phyloP scores from a whole-genome alignment of 495 filamentous ascomycete species.

The Podospora conica region DNA sequence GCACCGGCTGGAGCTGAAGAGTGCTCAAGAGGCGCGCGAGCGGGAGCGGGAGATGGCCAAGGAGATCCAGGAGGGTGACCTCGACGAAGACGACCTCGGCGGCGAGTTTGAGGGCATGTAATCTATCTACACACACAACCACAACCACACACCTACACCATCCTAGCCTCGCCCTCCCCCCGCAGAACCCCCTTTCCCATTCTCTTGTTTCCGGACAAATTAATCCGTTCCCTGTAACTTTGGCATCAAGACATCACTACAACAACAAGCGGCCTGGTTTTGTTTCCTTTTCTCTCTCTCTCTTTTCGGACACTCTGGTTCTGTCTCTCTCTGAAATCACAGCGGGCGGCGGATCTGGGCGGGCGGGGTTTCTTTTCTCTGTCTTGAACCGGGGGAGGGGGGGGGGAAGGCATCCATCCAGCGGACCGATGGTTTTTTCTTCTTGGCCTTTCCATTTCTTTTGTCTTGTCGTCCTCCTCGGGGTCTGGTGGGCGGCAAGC shows the following conservation, averaged over 20 bases:
- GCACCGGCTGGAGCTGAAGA: slow-evolving; percentile 95
- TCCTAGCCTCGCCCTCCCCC: background rate
- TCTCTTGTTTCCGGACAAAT: slow-evolving; percentile 6
- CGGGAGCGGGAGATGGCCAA: slow-evolving; percentile 94
- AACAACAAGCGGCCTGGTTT: background rate
- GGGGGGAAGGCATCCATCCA: background rate
- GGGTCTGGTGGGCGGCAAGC: background rate
- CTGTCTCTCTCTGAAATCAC: background rate
- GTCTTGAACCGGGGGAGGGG: background rate
- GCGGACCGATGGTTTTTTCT: background rate
- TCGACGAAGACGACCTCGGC: slow-evolving; percentile 94
- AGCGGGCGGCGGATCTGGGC: background rate
- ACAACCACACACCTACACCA: background rate
- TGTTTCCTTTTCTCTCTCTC: background rate
- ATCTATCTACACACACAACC: slow-evolving; percentile 24
- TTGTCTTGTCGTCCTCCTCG: background rate
- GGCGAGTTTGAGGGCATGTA: slow-evolving; percentile 97
- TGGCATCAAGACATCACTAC: slow-evolving; percentile 3
- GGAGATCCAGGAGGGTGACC: slow-evolving; percentile 96
- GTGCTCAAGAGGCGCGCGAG: slow-evolving; percentile 93
- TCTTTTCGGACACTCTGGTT: background rate
- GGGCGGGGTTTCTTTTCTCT: background rate
- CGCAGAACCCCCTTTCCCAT: background rate
- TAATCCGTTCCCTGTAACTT: slow-evolving; percentile 19
- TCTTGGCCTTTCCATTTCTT: background rate